Conservation (phyloP, 148 eudicot species). For the Cornus florida region DNA sequence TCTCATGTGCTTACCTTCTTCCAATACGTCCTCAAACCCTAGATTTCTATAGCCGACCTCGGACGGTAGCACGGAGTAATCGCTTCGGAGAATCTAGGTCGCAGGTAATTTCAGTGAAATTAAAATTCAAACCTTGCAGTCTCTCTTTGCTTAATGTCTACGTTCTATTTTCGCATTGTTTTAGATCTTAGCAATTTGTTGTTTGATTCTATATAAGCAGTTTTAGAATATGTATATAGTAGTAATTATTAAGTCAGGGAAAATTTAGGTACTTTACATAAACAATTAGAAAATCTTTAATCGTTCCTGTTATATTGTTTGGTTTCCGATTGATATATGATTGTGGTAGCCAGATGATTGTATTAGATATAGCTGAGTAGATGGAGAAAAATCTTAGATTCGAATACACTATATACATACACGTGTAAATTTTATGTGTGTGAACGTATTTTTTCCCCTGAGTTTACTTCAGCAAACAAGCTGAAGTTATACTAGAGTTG, state of each 20-base stretch:
- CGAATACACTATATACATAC: not conserved
- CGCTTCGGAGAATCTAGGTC: not conserved
- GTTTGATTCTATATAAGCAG: not conserved
- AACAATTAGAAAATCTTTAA: not conserved
- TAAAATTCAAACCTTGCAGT: not conserved
- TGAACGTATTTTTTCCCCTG: too few species aligned
- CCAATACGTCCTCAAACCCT: not conserved
- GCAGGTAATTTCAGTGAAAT: not conserved
- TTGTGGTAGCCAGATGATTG: too few species aligned
- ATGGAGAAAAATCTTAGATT: not conserved
- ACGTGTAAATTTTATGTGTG: too few species aligned
- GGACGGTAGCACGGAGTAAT: not conserved
- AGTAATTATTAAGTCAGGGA: not conserved
- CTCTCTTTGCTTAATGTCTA: not conserved
- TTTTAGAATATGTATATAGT: too few species aligned
- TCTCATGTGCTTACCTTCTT: not conserved
- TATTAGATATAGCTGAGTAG: not conserved
- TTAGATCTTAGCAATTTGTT: not conserved
- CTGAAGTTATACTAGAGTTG: not conserved
- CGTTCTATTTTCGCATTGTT: not conserved
- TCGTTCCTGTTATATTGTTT: not conserved
- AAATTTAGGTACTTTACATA: not conserved
- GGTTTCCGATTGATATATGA: not conserved
- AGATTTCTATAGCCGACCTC: not conserved
- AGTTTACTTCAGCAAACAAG: not conserved